Evolutionary conservation across 352 stramenopile species (phyloP).

Genomic region (Lagenidium sp.): DNA sequence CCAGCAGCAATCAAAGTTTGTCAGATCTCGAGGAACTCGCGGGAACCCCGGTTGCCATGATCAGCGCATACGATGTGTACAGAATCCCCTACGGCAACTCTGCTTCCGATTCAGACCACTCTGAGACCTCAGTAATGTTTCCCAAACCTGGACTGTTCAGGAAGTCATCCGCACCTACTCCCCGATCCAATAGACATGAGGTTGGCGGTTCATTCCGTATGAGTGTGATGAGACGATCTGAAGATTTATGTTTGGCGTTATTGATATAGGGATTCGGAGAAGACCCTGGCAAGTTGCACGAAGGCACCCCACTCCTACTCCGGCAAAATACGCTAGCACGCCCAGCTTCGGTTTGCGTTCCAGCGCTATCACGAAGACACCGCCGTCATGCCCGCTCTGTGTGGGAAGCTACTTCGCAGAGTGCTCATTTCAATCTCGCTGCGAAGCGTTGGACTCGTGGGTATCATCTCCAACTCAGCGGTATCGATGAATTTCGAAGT

Average conservation of each 20-base stretch:
- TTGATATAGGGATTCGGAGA: too few species aligned
- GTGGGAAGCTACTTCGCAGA: slow-evolving; percentile 55
- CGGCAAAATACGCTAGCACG: slow-evolving; percentile 51
- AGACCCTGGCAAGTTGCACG: too few species aligned
- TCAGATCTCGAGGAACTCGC: slow-evolving; percentile 12
- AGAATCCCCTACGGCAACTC: too few species aligned
- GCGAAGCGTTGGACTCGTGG: slow-evolving; percentile 57
- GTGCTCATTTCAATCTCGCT: slow-evolving; percentile 39
- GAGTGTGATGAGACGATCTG: too few species aligned
- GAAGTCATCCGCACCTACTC: slow-evolving; percentile 52
- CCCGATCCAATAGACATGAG: slow-evolving; percentile 16
- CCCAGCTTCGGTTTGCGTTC: slow-evolving; percentile 47
- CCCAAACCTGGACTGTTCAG: slow-evolving; percentile 25
- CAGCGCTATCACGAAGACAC: too few species aligned
- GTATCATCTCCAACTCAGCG: slow-evolving; percentile 51
- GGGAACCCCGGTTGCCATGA: slow-evolving; percentile 2
- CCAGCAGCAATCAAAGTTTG: slow-evolving; percentile 14
- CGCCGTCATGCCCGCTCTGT: too few species aligned
- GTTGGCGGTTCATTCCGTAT: not conserved
- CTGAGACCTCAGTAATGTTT: slow-evolving; percentile 33
- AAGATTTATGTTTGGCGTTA: too few species aligned
- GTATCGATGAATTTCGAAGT: slow-evolving; percentile 40
- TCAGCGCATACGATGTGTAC: slow-evolving; percentile 20
- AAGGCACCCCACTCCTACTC: slow-evolving; percentile 46
- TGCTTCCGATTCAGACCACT: slow-evolving; percentile 46